Percentiles rank a stretch among this genome's conserved stretches.
Evolutionary conservation across 495 filamentous ascomycete species (phyloP).

Genomic region (Hypoxylon perforatum): DNA sequence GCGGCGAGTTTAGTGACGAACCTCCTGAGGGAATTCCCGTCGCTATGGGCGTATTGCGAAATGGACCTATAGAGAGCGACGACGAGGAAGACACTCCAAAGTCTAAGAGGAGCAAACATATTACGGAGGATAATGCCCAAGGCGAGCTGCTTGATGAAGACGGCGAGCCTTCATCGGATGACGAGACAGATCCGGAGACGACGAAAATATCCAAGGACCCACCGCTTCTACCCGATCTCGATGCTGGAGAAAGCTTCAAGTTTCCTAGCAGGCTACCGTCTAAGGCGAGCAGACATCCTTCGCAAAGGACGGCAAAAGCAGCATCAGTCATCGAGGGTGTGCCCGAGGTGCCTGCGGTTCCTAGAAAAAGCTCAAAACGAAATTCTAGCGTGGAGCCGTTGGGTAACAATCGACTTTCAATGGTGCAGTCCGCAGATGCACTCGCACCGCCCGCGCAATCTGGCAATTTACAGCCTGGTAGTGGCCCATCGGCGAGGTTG

Average conservation of each 20-base stretch:
- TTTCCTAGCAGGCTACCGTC: constrained; percentile 72
- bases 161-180: constrained; percentile 52
- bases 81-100: constrained; percentile 59
- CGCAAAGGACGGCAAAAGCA: constrained; percentile 42
- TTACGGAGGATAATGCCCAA: constrained; percentile 44
- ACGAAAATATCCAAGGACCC: constrained; percentile 61
- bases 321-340: constrained; percentile 23
- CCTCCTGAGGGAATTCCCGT: constrained; percentile 68
- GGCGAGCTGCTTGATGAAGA: constrained; percentile 60
- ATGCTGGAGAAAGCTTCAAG: constrained; percentile 70
- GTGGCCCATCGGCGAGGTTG: constrained; percentile 57
- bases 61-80: constrained; percentile 69
- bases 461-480: constrained; percentile 25
- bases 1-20: constrained; percentile 66
- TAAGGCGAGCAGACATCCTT: constrained; percentile 58
- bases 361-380: constrained; percentile 72
- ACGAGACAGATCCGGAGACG: constrained; percentile 52
- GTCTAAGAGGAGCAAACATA: constrained; percentile 35
- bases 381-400: constrained; percentile 49
- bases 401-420: constrained; percentile 25
- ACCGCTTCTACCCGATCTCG: constrained; percentile 69
- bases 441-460: constrained; percentile 29
- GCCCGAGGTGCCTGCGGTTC: constrained; percentile 59
- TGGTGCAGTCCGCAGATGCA: constrained; percentile 20
- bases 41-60: constrained; percentile 65